Conservation (phyloP, 805 yeast genomes). For the Monosporozyma aquatica region DNA sequence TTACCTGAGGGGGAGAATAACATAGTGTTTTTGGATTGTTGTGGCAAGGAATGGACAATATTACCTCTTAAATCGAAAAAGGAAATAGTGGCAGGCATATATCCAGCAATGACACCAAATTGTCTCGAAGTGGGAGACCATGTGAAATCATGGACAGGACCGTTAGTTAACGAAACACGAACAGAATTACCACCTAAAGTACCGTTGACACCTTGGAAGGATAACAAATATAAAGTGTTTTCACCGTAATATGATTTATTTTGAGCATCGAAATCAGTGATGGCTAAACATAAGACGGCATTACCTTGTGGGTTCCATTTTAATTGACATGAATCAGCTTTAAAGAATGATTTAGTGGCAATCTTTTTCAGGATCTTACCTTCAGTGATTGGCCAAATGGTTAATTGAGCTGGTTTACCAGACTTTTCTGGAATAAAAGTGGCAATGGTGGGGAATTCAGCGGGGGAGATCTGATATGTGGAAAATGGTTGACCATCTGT, state of each 20-base stretch:
- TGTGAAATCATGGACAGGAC: conserved; percentile 94
- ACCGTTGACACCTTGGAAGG: conserved; percentile 41
- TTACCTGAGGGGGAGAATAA: conserved; percentile 90
- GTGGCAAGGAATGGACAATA: conserved; percentile 70
- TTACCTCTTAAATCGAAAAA: conserved; percentile 94
- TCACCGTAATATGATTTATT: conserved; percentile 96
- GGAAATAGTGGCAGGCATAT: conserved; percentile 93
- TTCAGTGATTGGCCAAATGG: conserved; percentile 46
- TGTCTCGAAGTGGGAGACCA: conserved; percentile 97
- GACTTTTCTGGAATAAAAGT: conserved; percentile 78
- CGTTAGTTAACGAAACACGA: conserved; percentile 77
- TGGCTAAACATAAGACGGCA: conserved; percentile 83
- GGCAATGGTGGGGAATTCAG: conserved; percentile 82
- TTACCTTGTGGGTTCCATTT: conserved; percentile 95
- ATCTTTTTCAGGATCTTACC: conserved; percentile 53
- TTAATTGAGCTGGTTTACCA: conserved; percentile 85
- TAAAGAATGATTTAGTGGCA: conserved; percentile 81
- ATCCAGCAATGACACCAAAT: conserved; percentile 95
- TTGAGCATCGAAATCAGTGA: conserved; percentile 90
- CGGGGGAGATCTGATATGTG: conserved; percentile 67
- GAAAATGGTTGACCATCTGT: conserved; percentile 31
- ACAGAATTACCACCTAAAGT: conserved; percentile 89
- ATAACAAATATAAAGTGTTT: conserved; percentile 74
- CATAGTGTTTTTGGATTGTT: conserved; percentile 82
- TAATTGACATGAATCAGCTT: conserved; percentile 87